A percentile compares a stretch with the other conserved stretches of the same genome.
Evolutionary conservation across 306 rosid species (phyloP).

Genomic region (Pyrus pyrifolia): DNA sequence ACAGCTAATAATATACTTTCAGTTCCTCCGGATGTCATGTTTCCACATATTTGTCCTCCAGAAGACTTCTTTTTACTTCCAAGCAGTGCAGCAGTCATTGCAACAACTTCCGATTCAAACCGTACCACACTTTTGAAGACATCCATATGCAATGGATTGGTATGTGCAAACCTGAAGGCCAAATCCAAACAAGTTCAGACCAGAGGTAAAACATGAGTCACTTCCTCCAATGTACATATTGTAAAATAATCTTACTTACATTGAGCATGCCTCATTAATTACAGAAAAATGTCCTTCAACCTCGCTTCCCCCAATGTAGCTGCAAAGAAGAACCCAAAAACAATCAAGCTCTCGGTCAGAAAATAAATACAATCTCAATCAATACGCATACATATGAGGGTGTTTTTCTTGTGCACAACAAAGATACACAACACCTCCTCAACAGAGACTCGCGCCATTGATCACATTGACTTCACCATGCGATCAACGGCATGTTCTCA

Average conservation of each 20-base stretch:
- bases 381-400: not conserved
- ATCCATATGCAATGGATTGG: constrained; percentile 94
- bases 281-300: constrained; percentile 71
- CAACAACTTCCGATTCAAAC: constrained; percentile 93
- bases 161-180: constrained; percentile 85
- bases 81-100: constrained; percentile 85
- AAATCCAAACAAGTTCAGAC: constrained; percentile 15
- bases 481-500: not conserved
- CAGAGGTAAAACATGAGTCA: not conserved
- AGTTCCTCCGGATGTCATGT: constrained; percentile 99
- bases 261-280: constrained; percentile 89
- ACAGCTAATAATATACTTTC: constrained; percentile 91
- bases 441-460: not conserved
- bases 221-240: not conserved
- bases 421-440: not conserved
- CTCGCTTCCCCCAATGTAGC: constrained; percentile 91
- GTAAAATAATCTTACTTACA: constrained; percentile 65
- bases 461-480: not conserved
- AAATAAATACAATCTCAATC: not conserved
- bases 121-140: constrained; percentile 75
- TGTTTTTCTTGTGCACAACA: not conserved
- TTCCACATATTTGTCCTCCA: constrained; percentile 92
- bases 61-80: constrained; percentile 72
- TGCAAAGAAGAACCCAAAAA: constrained; percentile 33
- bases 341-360: constrained; percentile 2